Conservation (phyloP, 2,329 filamentous ascomycete species). For the Metarhizium anisopliae region DNA sequence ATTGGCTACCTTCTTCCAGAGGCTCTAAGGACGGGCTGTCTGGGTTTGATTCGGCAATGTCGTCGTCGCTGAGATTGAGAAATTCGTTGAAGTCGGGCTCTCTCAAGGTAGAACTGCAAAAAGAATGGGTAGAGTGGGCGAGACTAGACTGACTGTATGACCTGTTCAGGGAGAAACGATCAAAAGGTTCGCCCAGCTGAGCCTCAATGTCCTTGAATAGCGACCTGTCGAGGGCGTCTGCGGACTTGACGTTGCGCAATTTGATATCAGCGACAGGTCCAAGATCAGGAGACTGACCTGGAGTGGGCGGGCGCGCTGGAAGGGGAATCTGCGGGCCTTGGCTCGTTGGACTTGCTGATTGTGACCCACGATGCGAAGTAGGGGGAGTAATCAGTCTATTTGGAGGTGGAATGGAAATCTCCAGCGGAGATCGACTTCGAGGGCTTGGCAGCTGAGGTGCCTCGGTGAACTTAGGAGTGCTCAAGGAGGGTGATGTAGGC, state of each 20-base stretch:
- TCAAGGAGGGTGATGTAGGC: conserved; percentile 14
- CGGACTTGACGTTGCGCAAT: conserved; percentile 18
- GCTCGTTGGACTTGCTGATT: conserved; percentile 1
- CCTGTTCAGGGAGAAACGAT: conserved; percentile 15
- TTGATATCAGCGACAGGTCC: conserved; percentile 15
- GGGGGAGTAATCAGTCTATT: conserved; percentile 23
- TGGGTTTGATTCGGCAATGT: conserved; percentile 40
- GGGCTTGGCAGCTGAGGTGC: conserved; percentile 16
- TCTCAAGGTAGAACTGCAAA: conserved; percentile 29
- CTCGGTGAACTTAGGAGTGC: conserved; percentile 12
- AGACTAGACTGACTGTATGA: conserved; percentile 22
- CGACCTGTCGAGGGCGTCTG: conserved; percentile 18
- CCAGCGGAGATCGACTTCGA: conserved; percentile 15
- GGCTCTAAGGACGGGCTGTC: conserved; percentile 11
- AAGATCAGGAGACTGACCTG: conserved; percentile 22
- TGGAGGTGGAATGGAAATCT: conserved; percentile 9
- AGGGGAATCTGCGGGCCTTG: conserved; percentile 12
- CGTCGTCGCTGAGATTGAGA: conserved; percentile 45
- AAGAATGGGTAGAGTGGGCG: conserved; percentile 19
- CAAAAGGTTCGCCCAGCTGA: conserved; percentile 17
- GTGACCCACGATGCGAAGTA: conserved; percentile 15
- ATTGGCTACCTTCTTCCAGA: conserved; percentile 1
- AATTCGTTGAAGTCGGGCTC: conserved; percentile 48
- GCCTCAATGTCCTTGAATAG: conserved; percentile 17
- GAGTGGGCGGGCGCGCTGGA: conserved; percentile 17